These are phyloP conservation scores for Penicillium verhagenii DNA, from an alignment of 495 filamentous ascomycete species.

Conservation along the genomic window DNA sequence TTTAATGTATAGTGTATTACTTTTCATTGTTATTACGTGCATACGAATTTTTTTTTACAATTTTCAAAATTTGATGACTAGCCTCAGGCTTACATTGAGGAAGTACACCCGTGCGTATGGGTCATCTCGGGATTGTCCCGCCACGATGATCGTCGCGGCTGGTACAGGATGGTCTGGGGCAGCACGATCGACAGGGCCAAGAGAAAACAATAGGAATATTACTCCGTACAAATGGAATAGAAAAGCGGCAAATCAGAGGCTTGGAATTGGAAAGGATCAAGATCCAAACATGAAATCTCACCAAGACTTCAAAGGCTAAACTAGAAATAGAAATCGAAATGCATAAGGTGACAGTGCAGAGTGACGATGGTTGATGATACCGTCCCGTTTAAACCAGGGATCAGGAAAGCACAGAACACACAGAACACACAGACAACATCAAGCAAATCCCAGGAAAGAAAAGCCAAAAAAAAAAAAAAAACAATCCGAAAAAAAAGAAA, in stretches of 20 bases:
- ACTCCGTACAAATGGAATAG: not conserved
- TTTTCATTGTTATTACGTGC: no score
- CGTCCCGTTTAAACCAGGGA: constrained; percentile 17
- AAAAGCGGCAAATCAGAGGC: not conserved
- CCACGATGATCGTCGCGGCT: constrained; percentile 5
- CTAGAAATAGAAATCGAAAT: constrained; percentile 12
- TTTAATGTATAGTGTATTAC: not conserved
- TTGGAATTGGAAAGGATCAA: not conserved
- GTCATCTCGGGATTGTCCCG: constrained; percentile 4
- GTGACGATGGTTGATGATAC: constrained; percentile 26
- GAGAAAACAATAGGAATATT: not conserved
- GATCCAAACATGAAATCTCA: not conserved
- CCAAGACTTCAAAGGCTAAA: not conserved
- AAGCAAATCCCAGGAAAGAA: not conserved
- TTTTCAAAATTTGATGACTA: no score
- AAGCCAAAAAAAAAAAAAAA: not conserved
- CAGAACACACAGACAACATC: no score
- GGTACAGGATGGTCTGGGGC: constrained; percentile 1
- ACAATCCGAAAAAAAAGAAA: not conserved
- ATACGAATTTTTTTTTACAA: not conserved
- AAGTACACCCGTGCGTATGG: not conserved
- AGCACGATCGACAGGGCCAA: constrained; percentile 19
- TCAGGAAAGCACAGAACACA: not conserved
- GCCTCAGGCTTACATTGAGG: not conserved
- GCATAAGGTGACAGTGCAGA: constrained; percentile 41